phyloP scores from a whole-genome alignment of 495 filamentous ascomycete species.

The Xylaria sp. region DNA sequence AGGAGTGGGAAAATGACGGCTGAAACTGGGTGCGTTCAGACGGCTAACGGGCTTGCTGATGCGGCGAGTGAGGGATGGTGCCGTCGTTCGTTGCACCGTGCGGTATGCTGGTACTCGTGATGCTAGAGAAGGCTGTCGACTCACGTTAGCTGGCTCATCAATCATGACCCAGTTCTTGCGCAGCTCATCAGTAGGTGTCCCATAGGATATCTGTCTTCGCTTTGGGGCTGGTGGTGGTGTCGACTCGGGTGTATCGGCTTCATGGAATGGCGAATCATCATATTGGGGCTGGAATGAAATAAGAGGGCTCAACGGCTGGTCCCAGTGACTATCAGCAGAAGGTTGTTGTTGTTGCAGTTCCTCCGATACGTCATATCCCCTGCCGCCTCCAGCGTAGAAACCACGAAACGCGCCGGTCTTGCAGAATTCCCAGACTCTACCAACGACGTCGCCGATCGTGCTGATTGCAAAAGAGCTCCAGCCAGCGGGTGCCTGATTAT shows the following conservation, averaged over 20 bases:
- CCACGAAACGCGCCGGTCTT: conserved; percentile 74
- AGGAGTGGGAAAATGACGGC: conserved; percentile 39
- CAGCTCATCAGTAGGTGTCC: conserved; percentile 57
- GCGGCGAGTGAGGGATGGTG: conserved; percentile 39
- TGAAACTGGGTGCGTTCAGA: conserved; percentile 37
- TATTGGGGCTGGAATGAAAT: conserved; percentile 30
- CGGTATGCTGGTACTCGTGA: conserved; percentile 30
- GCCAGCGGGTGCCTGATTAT: conserved; percentile 31
- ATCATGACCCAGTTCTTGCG: conserved; percentile 80
- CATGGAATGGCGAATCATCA: conserved; percentile 37
- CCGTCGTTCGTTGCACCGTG: conserved; percentile 27
- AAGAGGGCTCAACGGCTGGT: too few species aligned
- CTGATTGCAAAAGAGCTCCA: conserved; percentile 56
- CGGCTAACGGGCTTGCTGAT: conserved; percentile 50
- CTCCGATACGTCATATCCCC: conserved; percentile 61
- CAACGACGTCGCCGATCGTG: conserved; percentile 65
- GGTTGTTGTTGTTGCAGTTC: conserved; percentile 22
- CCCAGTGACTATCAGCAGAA: too few species aligned
- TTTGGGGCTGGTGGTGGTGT: conserved; percentile 58
- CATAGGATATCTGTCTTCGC: conserved; percentile 55
- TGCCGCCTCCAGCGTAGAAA: conserved; percentile 85
- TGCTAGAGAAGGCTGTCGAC: conserved; percentile 31
- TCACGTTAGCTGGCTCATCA: conserved; percentile 43
- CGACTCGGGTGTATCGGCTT: conserved; percentile 47
- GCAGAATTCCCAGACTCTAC: conserved; percentile 85